Evolutionary conservation across 345 rosid species (phyloP).

Genomic region (Lagerstroemia speciosa): DNA sequence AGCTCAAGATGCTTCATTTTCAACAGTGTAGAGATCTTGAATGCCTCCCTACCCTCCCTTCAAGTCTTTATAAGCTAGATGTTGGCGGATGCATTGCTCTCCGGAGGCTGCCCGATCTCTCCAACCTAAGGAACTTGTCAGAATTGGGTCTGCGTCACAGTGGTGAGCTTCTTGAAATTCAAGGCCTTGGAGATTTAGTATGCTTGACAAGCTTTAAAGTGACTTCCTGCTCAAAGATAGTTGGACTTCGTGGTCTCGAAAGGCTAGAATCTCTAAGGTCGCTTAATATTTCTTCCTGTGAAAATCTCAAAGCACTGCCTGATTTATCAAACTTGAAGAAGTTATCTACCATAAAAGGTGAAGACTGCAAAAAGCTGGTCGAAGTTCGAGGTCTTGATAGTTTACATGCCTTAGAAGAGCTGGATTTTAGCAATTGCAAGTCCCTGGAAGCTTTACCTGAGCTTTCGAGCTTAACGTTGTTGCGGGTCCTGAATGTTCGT

Average conservation of each 20-base stretch:
- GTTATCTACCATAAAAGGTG: neutral
- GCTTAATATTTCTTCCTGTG: neutral
- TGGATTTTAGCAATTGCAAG: neutral
- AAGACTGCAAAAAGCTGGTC: neutral
- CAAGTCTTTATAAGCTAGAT: neutral
- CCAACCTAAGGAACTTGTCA: neutral
- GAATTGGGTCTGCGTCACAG: neutral
- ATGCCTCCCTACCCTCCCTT: neutral
- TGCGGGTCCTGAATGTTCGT: neutral
- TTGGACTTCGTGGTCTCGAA: neutral
- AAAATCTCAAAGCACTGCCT: neutral
- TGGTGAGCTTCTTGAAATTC: neutral
- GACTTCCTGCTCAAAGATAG: neutral
- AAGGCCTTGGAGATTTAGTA: neutral
- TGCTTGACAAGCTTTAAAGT: neutral
- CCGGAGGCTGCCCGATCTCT: neutral
- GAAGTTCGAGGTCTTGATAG: neutral
- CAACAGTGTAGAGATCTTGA: neutral
- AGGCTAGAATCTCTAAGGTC: neutral
- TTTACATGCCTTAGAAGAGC: neutral
- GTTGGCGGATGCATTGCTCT: neutral
- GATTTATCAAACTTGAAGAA: neutral
- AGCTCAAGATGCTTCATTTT: neutral
- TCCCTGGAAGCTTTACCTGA: neutral
- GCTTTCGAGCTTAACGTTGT: neutral